Percentiles rank a stretch among this genome's conserved stretches.
Conservation (phyloP, 805 yeast genomes). For the Starmerella tilneyi region DNA sequence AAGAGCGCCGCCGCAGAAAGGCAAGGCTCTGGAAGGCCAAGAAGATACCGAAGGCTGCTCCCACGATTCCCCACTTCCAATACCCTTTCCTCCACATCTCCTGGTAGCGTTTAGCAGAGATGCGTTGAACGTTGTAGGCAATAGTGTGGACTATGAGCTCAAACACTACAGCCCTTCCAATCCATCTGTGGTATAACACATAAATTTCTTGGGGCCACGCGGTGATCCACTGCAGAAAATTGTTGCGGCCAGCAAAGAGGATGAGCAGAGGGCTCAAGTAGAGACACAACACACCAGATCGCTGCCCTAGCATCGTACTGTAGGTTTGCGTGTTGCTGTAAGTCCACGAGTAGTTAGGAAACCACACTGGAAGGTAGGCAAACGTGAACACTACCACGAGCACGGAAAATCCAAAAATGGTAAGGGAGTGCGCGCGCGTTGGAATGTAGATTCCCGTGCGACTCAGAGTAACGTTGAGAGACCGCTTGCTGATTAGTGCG, state of each 20-base stretch:
- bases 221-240: conserved; percentile 48
- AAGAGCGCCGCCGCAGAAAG: conserved; percentile 41
- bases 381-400: conserved; percentile 30
- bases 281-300: conserved; percentile 18
- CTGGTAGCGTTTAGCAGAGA: conserved; percentile 14
- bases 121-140: conserved; percentile 20
- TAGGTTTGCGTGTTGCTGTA: conserved; percentile 7
- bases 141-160: conserved; percentile 26
- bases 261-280: conserved; percentile 27
- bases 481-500: neutral
- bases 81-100: conserved; percentile 15
- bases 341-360: conserved; percentile 11
- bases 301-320: conserved; percentile 11
- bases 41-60: conserved; percentile 33
- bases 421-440: conserved; percentile 34
- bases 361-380: conserved; percentile 8
- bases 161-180: conserved; percentile 25
- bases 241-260: conserved; percentile 58
- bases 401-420: conserved; percentile 31
- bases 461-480: neutral
- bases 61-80: conserved; percentile 25
- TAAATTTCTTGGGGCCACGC: conserved; percentile 54
- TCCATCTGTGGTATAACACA: conserved; percentile 43
- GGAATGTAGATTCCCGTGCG: conserved; percentile 28
- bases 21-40: conserved; percentile 40